Evolutionary conservation across 768 basidiomycete genomes (phyloP), one percentile per base, ranked within the genome.

Genomic region (Tricholoma sp.): DNA sequence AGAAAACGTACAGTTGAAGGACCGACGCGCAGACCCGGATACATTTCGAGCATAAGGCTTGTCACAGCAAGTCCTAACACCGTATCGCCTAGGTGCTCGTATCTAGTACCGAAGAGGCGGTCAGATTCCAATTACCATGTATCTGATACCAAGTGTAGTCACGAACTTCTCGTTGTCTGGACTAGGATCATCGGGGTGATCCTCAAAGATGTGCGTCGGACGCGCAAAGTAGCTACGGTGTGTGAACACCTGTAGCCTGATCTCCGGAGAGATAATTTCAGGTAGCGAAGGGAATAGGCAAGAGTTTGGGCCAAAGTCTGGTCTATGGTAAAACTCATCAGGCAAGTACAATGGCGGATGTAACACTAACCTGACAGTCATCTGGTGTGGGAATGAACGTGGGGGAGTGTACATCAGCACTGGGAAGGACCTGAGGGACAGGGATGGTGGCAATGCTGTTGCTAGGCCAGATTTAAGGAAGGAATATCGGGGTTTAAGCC

Each of bases 91-190:
- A 91, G 71, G 69, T 90, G 86, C 66, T 92, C 90, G 52, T 81
- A 80, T 66, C 89, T 91, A n/a, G n/a, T n/a, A 65, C 29, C 53
- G 32, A 50, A 9, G 24, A 22, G 18, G 51, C 39, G 43, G 54
- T 32, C 52, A 52, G 34, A 29, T 50, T 9, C 19, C 14, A 56
- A 43, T 19, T 45, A 19, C 4, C 43, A 54, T 52, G 54, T 43
- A 39, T 46, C 24, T 27, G 55, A 22, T 39, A 51, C 18, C n/a
- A 35, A 19, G 39, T 29, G 18, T 19, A 50, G 49, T 27, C 5
- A 68, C 76, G 63, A 55, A 89, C 90, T 82, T 86, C 73, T 92
- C 90, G 60, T 92, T 91, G 66, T 92, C 90, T 5, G 88, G 89
- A 52, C 86, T 86, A 2, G 79, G 84, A 69, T 92, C 89, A 60